These are phyloP conservation scores for Botrytis pseudocinerea DNA, from an alignment of 2,329 filamentous ascomycete genomes.

Conservation along the genomic window DNA sequence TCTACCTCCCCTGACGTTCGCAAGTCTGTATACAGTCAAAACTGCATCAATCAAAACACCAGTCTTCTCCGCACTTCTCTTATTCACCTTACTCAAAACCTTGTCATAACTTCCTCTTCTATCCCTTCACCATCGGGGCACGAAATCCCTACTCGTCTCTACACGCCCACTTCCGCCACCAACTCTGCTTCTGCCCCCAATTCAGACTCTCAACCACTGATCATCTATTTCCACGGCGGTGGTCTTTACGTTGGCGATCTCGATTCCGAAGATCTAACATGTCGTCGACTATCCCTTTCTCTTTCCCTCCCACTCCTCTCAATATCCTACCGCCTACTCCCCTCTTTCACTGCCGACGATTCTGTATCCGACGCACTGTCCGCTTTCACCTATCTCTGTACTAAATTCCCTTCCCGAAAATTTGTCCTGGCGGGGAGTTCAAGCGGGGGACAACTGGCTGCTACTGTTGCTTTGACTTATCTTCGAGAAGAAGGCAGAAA, in stretches of 20 bases:
- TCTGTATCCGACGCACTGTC: slow-evolving; percentile 47
- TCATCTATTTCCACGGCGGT: slow-evolving; percentile 53
- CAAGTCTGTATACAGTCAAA: slow-evolving; percentile 43
- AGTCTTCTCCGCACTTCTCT: slow-evolving; percentile 44
- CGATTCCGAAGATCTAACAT: slow-evolving; percentile 52
- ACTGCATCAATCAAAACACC: slow-evolving; percentile 45
- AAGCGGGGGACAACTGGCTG: slow-evolving; percentile 51
- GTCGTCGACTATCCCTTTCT: slow-evolving; percentile 42
- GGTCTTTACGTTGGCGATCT: slow-evolving; percentile 50
- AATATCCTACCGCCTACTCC: slow-evolving; percentile 50
- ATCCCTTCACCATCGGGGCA: background rate
- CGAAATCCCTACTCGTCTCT: slow-evolving; percentile 13
- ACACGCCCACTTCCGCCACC: background rate
- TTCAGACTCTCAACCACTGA: slow-evolving; percentile 25
- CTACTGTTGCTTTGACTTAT: slow-evolving; percentile 45
- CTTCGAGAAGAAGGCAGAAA: background rate
- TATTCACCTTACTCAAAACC: slow-evolving; percentile 42
- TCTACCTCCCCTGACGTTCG: background rate
- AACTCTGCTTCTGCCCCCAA: no score
- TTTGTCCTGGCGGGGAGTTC: slow-evolving; percentile 49
- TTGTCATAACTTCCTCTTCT: slow-evolving; percentile 32
- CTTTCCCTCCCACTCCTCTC: slow-evolving; percentile 45
- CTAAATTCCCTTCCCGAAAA: background rate
- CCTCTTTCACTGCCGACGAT: slow-evolving; percentile 44
- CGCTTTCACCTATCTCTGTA: slow-evolving; percentile 40